Evolutionary conservation across 371 early-diverging fungal species (phyloP).

Genomic region (Rhizopus microsporus): DNA sequence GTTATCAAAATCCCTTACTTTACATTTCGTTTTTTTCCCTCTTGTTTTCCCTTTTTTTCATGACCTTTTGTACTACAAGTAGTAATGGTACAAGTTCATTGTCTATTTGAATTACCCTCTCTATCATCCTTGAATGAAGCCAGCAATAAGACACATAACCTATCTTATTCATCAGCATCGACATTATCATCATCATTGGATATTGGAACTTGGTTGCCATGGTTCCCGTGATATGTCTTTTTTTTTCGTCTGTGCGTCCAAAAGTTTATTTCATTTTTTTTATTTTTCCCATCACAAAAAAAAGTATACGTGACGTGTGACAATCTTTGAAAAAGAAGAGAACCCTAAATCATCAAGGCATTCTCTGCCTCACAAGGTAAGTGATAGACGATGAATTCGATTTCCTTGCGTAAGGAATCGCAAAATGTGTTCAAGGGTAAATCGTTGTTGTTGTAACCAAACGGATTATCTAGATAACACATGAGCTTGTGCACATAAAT

Average conservation of each 20-base stretch:
- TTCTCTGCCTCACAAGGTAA: conserved; percentile 39
- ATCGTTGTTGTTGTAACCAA: conserved; percentile 64
- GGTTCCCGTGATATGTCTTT: not conserved
- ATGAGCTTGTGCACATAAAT: conserved; percentile 6
- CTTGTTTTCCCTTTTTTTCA: too few species aligned
- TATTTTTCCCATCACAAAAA: not conserved
- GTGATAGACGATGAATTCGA: conserved; percentile 48
- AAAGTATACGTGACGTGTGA: not conserved
- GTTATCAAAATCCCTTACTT: too few species aligned
- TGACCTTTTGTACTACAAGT: too few species aligned
- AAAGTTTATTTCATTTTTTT: not conserved
- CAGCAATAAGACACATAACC: too few species aligned
- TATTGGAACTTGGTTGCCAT: too few species aligned
- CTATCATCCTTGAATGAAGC: too few species aligned
- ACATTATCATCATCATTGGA: too few species aligned
- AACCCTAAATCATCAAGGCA: conserved; percentile 19
- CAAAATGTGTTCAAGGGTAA: conserved; percentile 45
- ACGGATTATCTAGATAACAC: conserved; percentile 59
- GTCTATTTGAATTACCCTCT: too few species aligned
- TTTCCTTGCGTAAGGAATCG: conserved; percentile 43
- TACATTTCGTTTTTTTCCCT: too few species aligned
- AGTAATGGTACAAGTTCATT: too few species aligned
- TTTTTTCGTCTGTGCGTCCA: conserved; percentile 16
- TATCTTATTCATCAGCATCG: too few species aligned
- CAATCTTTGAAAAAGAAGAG: not conserved